Base-by-base conservation (phyloP, 805 yeast genomes). In the Naumovozyma baii region DNA sequence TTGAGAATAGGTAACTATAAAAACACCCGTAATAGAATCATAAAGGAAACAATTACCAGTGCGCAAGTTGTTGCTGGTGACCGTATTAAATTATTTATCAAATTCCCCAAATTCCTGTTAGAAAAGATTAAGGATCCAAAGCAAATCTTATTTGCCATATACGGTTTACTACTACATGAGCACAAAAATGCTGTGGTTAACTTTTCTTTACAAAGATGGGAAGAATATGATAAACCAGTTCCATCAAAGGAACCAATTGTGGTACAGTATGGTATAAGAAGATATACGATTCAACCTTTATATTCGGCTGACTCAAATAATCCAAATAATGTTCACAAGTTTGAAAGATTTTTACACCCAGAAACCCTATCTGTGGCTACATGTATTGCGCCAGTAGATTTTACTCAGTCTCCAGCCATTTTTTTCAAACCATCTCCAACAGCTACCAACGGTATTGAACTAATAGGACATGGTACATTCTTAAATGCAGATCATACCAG, bases 201-300 rank as follows among this genome's bases (percentile, higher is more conserved):
- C 62, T 79, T 85, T 54, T 74, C 90, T 5, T 74, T 86, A 45
- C 78, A 81, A 50, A 73, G 92, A 22, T 87, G 96, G 88, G 94
- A 90, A 62, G 94, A 83, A 48, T 85, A 79, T 52, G 88, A 83
- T 36, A 74, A 76, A 39, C 94, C 97, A 25, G 72, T 92, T 41
- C 82, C 87, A 36, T 76, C 94, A n/a, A 80, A 81, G 50, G 94
- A 84, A 35, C 63, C 78, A 22, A 67, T 92, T 48, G 67, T 88
- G 39, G 90, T 84, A 13, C 97, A 92, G 64, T 88, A 87, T 56
- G 99, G 98, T 18, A 84, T 90, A 39, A 79, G 97, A 62, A 75
- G 98, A 53, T 78, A 84, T 57, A 70, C 75, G 12, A 81, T 90
- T 38, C 69, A 78, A 40, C 99, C 99, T 13, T 53, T 83, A 22